These are phyloP conservation scores for Adansonia gregorii DNA, from an alignment of 441 rosid species.

Conservation along the genomic window DNA sequence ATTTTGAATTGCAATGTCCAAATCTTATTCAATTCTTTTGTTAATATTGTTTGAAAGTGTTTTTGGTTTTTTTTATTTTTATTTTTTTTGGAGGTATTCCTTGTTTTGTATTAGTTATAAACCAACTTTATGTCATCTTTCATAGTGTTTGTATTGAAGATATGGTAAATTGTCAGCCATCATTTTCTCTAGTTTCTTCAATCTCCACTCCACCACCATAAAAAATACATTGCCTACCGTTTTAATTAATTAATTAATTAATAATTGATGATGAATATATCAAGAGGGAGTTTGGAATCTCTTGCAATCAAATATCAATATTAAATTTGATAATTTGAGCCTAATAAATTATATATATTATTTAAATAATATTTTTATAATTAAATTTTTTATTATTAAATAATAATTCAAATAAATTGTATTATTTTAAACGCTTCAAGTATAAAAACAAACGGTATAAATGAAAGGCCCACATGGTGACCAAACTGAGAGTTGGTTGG, in stretches of 20 bases:
- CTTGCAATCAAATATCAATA: background rate
- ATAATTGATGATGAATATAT: background rate
- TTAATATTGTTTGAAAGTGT: too few relatives aligned
- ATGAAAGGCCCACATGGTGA: too few relatives aligned
- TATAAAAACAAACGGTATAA: too few relatives aligned
- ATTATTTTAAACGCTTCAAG: too few relatives aligned
- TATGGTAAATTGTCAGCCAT: background rate
- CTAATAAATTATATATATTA: too few relatives aligned
- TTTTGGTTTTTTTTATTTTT: background rate
- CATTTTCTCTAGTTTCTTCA: conserved; percentile 9
- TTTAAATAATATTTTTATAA: too few relatives aligned
- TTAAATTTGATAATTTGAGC: too few relatives aligned
- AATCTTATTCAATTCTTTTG: too few relatives aligned
- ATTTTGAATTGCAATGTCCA: background rate
- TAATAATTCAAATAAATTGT: too few relatives aligned
- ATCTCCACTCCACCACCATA: conserved; percentile 16
- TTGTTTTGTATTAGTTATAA: background rate
- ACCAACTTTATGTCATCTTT: conserved; percentile 4
- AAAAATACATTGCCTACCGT: background rate
- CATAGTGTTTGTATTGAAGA: conserved; percentile 1
- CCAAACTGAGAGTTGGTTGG: too few relatives aligned
- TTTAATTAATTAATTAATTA: background rate
- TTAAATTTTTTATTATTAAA: too few relatives aligned
- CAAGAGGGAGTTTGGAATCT: background rate
- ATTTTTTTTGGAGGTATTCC: too few relatives aligned